Evolutionary conservation across 805 yeast species (phyloP).

Genomic region (Candida sonorensis): DNA sequence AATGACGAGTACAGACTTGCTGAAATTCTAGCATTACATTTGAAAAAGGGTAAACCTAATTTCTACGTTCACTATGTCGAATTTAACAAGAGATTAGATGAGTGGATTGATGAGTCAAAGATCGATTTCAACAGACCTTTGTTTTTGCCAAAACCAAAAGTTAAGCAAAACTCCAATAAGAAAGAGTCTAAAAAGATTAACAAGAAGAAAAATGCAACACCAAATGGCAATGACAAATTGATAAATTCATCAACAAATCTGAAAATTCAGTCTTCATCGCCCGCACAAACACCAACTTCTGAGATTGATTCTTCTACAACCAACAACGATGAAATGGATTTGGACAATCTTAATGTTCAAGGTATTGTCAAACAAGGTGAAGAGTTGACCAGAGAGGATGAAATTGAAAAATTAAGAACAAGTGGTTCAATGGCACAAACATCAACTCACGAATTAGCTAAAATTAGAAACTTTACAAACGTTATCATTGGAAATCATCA

Average conservation of each 20-base stretch:
- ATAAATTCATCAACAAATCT: too few relatives aligned
- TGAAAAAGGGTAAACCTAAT: slow-evolving; percentile 67
- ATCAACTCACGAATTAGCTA: slow-evolving; percentile 73
- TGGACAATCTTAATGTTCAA: slow-evolving; percentile 80
- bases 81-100: slow-evolving; percentile 93
- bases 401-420: slow-evolving; percentile 83
- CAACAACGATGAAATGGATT: slow-evolving; percentile 67
- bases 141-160: slow-evolving; percentile 58
- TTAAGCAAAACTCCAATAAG: slow-evolving; percentile 36
- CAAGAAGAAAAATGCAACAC: too few relatives aligned
- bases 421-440: slow-evolving; percentile 97
- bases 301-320: slow-evolving; percentile 22
- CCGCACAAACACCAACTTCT: background rate
- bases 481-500: slow-evolving; percentile 84
- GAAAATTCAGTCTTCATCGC: too few relatives aligned
- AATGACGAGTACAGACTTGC: slow-evolving; percentile 78
- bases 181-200: slow-evolving; percentile 31
- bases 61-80: slow-evolving; percentile 93
- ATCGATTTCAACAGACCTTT: slow-evolving; percentile 69
- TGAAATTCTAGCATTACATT: slow-evolving; percentile 73
- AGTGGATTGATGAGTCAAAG: slow-evolving; percentile 75
- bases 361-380: slow-evolving; percentile 61
- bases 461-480: slow-evolving; percentile 75
- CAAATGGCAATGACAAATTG: too few relatives aligned
- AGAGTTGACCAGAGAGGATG: slow-evolving; percentile 80